phyloP scores from a whole-genome alignment of 1,284 basidiomycete species.

The Ganoderma lucidum region DNA sequence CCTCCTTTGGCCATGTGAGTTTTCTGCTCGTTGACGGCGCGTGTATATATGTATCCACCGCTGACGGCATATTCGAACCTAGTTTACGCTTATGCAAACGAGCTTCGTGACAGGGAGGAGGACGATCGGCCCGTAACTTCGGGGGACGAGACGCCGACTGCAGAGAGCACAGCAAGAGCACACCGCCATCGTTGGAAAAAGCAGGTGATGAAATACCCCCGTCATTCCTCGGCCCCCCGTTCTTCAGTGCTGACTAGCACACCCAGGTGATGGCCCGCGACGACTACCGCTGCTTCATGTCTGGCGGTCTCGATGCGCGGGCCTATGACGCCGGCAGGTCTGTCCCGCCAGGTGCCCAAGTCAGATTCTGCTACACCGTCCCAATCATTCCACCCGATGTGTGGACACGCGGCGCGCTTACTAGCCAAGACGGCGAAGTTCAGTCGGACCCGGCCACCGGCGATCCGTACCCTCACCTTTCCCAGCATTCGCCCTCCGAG shows the following conservation, averaged over 20 bases:
- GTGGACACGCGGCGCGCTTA: no score
- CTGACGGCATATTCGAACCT: background rate
- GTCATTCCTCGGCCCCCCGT: background rate
- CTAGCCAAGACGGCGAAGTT: no score
- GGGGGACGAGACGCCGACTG: background rate
- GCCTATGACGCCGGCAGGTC: background rate
- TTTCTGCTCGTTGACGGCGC: no score
- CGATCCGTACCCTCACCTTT: background rate
- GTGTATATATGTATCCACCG: background rate
- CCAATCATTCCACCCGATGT: background rate
- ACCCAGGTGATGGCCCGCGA: background rate
- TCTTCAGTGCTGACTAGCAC: no score
- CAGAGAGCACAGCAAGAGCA: background rate
- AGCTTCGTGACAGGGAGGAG: background rate
- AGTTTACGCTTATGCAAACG: background rate
- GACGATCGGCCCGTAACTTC: background rate
- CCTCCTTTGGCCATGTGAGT: background rate
- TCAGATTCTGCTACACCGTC: background rate
- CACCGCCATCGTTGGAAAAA: background rate
- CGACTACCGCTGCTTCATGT: background rate
- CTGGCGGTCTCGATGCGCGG: background rate
- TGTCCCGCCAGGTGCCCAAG: background rate
- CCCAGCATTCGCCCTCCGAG: background rate
- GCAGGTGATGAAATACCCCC: background rate
- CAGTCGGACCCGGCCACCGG: background rate